Evolutionary conservation across 495 filamentous ascomycete genomes (phyloP).

Genomic region (Hyaloscypha finlandica): DNA sequence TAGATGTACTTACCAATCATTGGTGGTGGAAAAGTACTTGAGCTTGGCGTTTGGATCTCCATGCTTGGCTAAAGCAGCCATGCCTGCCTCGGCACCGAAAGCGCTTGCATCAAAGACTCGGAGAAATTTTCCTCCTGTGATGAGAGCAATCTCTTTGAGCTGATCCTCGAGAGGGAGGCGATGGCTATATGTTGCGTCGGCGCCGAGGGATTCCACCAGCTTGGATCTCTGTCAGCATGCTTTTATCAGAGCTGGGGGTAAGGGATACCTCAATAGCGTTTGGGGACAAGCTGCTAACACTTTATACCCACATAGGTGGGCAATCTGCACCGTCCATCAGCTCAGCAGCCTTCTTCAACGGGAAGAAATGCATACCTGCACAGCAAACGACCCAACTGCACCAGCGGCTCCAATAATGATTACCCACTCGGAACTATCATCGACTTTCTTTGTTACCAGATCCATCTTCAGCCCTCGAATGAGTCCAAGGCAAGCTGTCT

Average conservation of each 20-base stretch:
- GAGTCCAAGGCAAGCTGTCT: conserved; percentile 35
- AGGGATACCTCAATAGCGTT: conserved; percentile 34
- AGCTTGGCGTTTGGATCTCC: conserved; percentile 9
- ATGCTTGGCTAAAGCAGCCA: conserved; percentile 32
- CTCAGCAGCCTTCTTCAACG: neutral
- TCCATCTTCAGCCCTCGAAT: conserved; percentile 34
- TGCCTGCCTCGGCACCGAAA: conserved; percentile 35
- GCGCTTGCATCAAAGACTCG: conserved; percentile 45
- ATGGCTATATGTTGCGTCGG: conserved; percentile 44
- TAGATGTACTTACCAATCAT: conserved; percentile 40
- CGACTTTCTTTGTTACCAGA: conserved; percentile 29
- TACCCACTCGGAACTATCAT: conserved; percentile 43
- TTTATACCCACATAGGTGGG: conserved; percentile 42
- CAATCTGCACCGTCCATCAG: conserved; percentile 31
- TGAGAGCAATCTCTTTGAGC: conserved; percentile 37
- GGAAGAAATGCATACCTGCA: conserved; percentile 32
- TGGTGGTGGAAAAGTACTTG: conserved; percentile 45
- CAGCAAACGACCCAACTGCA: conserved; percentile 44
- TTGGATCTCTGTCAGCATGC: neutral
- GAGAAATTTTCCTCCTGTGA: conserved; percentile 42
- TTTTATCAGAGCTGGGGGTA: neutral
- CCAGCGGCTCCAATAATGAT: conserved; percentile 46
- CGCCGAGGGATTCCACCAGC: conserved; percentile 33
- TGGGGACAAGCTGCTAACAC: conserved; percentile 45
- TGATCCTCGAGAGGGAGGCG: conserved; percentile 37